Evolutionary conservation across 2,329 filamentous ascomycete species (phyloP).

Genomic region (Cordyceps sp.): DNA sequence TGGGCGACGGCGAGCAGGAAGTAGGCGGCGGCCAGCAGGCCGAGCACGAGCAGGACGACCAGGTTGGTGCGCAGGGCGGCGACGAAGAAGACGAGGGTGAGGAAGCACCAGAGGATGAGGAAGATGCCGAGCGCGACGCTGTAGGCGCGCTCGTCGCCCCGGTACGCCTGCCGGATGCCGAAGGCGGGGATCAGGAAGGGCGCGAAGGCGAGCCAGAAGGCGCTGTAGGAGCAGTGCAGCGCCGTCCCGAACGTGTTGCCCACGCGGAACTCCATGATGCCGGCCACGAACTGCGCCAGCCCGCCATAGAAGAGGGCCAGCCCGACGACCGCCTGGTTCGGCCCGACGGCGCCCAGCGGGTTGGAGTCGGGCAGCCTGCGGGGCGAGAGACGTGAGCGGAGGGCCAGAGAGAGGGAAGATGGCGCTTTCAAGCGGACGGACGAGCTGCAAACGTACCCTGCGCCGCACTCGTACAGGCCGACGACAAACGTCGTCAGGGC

Average conservation of each 20-base stretch:
- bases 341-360: slow-evolving; percentile 15
- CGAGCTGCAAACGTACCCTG: slow-evolving; percentile 28
- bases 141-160: slow-evolving; percentile 17
- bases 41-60: slow-evolving; percentile 39
- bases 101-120: slow-evolving; percentile 42
- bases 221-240: slow-evolving; percentile 42
- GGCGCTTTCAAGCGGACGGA: no score
- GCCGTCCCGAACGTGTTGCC: slow-evolving; percentile 49
- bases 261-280: slow-evolving; percentile 36
- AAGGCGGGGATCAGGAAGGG: slow-evolving; percentile 36
- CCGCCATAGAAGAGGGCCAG: slow-evolving; percentile 38
- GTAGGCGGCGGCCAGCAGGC: slow-evolving; percentile 40
- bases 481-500: slow-evolving; percentile 49
- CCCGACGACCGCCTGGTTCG: slow-evolving; percentile 19
- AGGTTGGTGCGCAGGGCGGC: slow-evolving; percentile 41
- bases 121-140: slow-evolving; percentile 39
- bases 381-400: no score
- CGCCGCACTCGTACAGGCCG: slow-evolving; percentile 26
- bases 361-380: slow-evolving; percentile 16
- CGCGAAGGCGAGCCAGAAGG: slow-evolving; percentile 44
- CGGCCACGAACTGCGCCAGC: slow-evolving; percentile 49
- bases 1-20: slow-evolving; percentile 42
- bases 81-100: slow-evolving; percentile 37
- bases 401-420: no score
- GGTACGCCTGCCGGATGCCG: slow-evolving; percentile 30